Percentiles rank a stretch among this genome's conserved stretches.
Evolutionary conservation across 2,329 filamentous ascomycete species (phyloP).

Genomic region (Microcera coccophila): DNA sequence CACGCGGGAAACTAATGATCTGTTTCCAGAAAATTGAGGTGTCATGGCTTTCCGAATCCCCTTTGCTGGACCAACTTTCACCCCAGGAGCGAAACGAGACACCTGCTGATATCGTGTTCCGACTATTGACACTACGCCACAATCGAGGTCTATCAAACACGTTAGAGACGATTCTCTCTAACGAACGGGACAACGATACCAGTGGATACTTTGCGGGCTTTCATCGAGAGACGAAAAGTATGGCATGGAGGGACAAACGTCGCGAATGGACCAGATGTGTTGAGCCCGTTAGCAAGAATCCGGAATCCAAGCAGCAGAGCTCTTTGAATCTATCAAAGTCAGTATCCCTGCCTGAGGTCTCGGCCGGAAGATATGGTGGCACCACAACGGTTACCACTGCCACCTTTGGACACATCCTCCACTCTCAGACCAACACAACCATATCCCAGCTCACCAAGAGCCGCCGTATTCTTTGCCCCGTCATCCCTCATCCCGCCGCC

Average conservation of each 20-base stretch:
- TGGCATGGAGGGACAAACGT: conserved; percentile 35
- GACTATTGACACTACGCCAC: conserved; percentile 36
- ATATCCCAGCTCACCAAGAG: conserved; percentile 3
- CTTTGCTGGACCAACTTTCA: not conserved
- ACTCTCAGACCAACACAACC: conserved; percentile 17
- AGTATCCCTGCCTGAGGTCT: not conserved
- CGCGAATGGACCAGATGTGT: conserved; percentile 31
- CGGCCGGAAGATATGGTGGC: not conserved
- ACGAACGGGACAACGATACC: conserved; percentile 1
- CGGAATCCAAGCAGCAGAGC: too few species aligned
- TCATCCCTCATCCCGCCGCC: conserved; percentile 45
- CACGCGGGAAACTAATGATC: conserved; percentile 7
- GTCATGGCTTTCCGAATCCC: conserved; percentile 40
- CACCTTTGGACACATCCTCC: conserved; percentile 51
- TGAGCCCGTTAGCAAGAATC: conserved; percentile 12
- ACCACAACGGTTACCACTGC: conserved; percentile 33
- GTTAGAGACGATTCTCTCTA: conserved; percentile 20
- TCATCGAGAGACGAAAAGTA: conserved; percentile 30
- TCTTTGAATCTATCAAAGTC: not conserved
- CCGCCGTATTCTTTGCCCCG: conserved; percentile 41
- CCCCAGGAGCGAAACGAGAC: conserved; percentile 32
- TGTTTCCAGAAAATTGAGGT: conserved; percentile 31
- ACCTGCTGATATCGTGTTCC: conserved; percentile 41
- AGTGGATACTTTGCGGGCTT: conserved; percentile 18
- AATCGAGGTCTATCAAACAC: not conserved